Percentiles rank a stretch among this genome's conserved stretches.
These are phyloP conservation scores for Diaporthe ampelina DNA, from an alignment of 2,329 filamentous ascomycete genomes.

Conservation along the genomic window DNA sequence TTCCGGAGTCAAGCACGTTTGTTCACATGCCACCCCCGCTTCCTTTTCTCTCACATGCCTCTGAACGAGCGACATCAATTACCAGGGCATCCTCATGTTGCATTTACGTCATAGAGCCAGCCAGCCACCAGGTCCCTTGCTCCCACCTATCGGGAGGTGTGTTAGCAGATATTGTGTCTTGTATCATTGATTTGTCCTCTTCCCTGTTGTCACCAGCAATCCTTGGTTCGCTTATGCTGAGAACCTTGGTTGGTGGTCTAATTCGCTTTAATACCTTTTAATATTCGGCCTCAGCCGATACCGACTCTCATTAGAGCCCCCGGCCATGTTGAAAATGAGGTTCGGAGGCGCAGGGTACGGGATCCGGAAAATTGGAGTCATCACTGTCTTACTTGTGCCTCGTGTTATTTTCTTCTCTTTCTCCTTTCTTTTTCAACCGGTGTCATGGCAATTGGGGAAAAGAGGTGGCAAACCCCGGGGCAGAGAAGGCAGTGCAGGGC, in stretches of 20 bases:
- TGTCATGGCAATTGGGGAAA: conserved; percentile 24
- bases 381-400: background rate
- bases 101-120: conserved; percentile 38
- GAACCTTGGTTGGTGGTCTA: conserved; percentile 3
- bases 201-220: background rate
- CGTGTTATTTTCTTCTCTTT: too few species aligned
- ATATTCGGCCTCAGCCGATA: conserved; percentile 2
- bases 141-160: conserved; percentile 36
- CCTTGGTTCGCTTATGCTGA: background rate
- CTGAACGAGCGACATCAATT: conserved; percentile 16
- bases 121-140: conserved; percentile 36
- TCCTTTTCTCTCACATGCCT: background rate
- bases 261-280: conserved; percentile 2
- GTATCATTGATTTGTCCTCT: background rate
- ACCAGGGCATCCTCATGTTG: conserved; percentile 24
- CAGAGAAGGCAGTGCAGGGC: conserved; percentile 2
- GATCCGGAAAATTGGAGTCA: background rate
- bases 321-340: background rate
- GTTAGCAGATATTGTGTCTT: conserved; percentile 33
- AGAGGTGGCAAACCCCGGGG: conserved; percentile 23
- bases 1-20: background rate
- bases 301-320: too few species aligned
- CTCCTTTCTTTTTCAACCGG: background rate
- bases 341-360: background rate
- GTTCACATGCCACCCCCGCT: background rate